phyloP scores from a whole-genome alignment of 495 filamentous ascomycete genomes.

The Wilcoxina mikolae region DNA sequence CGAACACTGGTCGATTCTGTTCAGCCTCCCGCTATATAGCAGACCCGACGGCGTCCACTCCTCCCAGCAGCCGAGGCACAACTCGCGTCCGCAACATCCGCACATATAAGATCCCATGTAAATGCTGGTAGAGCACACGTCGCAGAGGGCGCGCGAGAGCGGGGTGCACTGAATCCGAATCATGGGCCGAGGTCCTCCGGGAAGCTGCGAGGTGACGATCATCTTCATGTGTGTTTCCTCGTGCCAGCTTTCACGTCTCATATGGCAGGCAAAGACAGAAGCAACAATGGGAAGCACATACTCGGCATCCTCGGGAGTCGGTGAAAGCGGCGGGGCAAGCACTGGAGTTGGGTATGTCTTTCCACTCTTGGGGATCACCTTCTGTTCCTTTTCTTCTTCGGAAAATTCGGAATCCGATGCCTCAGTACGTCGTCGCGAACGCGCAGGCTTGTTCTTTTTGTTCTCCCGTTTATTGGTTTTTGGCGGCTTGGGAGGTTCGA shows the following conservation, averaged over 20 bases:
- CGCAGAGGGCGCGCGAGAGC: constrained; percentile 19
- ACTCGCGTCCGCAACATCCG: constrained; percentile 26
- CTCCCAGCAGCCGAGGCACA: constrained; percentile 26
- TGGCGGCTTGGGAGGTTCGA: background rate
- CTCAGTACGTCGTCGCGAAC: background rate
- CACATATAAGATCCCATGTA: constrained; percentile 27
- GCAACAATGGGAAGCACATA: constrained; percentile 21
- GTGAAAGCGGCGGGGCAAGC: background rate
- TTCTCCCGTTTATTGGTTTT: background rate
- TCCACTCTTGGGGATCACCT: background rate
- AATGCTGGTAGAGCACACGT: constrained; percentile 23
- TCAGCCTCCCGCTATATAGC: background rate
- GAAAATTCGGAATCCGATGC: background rate
- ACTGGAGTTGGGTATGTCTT: background rate
- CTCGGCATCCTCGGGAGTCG: constrained; percentile 6
- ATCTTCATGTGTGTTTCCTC: constrained; percentile 15
- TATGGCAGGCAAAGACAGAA: constrained; percentile 15
- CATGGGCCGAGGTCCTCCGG: constrained; percentile 11
- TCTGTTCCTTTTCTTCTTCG: background rate
- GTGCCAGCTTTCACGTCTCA: constrained; percentile 17
- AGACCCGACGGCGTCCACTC: constrained; percentile 17
- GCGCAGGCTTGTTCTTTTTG: background rate
- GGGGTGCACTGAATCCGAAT: constrained; percentile 17
- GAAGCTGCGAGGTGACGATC: background rate
- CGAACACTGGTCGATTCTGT: constrained; percentile 16